A percentile compares a stretch with the other conserved stretches of the same genome.
Conservation (phyloP, 139 green algal genomes). For the Diplosphaera chodatii region DNA sequence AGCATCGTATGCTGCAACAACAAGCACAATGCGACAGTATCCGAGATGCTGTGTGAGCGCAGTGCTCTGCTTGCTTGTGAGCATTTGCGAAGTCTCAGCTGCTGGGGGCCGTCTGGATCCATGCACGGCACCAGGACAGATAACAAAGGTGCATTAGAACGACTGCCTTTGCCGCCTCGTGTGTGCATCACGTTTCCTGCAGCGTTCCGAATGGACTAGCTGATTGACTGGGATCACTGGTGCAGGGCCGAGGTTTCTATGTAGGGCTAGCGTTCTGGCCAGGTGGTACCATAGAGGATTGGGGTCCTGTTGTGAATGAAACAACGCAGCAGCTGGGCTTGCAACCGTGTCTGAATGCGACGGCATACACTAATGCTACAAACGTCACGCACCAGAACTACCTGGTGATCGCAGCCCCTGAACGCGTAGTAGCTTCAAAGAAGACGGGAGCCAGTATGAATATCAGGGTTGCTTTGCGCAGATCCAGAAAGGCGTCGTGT, state of each 20-base stretch:
- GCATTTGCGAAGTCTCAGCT: too few relatives aligned
- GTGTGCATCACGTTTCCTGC: too few relatives aligned
- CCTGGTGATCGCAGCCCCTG: background rate
- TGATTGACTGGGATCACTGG: too few relatives aligned
- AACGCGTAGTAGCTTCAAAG: too few relatives aligned
- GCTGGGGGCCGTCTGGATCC: too few relatives aligned
- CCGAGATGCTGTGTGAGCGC: too few relatives aligned
- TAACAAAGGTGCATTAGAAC: background rate
- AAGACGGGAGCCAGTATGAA: background rate
- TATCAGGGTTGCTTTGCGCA: constrained; percentile 4
- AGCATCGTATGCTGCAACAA: too few relatives aligned
- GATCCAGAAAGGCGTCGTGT: constrained; percentile 22
- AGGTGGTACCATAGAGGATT: constrained; percentile 14
- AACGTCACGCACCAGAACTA: background rate
- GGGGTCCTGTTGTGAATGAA: background rate
- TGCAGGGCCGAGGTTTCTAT: constrained; percentile 10
- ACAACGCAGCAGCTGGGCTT: constrained; percentile 1
- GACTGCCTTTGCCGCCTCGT: too few relatives aligned
- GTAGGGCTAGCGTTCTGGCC: constrained; percentile 19
- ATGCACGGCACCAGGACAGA: too few relatives aligned
- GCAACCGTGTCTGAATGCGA: background rate
- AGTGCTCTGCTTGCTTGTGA: too few relatives aligned
- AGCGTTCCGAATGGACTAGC: too few relatives aligned
- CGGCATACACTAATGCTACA: background rate
- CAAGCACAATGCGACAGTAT: too few relatives aligned